These are phyloP conservation scores for Porcisia deanei DNA, from an alignment of 208 protist genomes.

Conservation along the genomic window DNA sequence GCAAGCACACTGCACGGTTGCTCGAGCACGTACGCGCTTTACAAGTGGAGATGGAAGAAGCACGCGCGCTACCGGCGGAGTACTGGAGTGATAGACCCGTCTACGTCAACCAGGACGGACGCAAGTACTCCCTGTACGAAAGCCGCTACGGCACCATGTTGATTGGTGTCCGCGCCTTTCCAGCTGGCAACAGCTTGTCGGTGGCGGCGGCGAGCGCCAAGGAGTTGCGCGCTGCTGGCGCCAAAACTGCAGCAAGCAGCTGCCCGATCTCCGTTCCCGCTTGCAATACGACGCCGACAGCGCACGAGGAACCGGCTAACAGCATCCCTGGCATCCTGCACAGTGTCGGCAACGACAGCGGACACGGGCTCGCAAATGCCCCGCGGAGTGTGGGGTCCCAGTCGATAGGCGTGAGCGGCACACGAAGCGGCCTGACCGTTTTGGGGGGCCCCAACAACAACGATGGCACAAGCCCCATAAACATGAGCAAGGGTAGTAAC, in stretches of 20 bases:
- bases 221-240: neutral
- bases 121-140: conserved; percentile 66
- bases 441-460: neutral
- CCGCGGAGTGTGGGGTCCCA: neutral
- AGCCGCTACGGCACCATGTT: conserved; percentile 71
- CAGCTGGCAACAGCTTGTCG: neutral
- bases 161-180: conserved; percentile 60
- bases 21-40: conserved; percentile 64
- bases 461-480: neutral
- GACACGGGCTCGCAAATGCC: neutral
- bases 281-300: neutral
- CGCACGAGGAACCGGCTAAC: neutral
- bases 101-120: conserved; percentile 65
- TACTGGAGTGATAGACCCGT: conserved; percentile 40
- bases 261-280: too few species aligned
- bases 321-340: conserved; percentile 9
- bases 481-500: neutral
- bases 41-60: conserved; percentile 67
- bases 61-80: conserved; percentile 41
- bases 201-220: neutral
- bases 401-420: neutral
- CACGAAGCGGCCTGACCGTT: neutral
- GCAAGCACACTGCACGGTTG: conserved; percentile 42
- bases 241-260: neutral
- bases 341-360: conserved; percentile 4